Conservation (phyloP, 2,329 filamentous ascomycete species). For the Bretziella fagacearum region DNA sequence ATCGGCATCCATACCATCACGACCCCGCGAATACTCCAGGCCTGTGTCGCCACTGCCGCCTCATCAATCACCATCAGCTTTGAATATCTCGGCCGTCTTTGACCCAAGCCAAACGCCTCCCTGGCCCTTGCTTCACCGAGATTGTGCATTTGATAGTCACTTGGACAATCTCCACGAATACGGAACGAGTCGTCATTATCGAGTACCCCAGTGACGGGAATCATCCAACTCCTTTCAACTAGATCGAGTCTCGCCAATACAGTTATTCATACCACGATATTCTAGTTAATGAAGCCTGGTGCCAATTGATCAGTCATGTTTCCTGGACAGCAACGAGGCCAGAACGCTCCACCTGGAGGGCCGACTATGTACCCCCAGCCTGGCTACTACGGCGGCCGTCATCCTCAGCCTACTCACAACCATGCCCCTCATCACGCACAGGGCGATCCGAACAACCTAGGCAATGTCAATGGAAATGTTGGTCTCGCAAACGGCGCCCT, state of each 20-base stretch:
- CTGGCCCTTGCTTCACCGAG: background rate
- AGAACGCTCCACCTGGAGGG: conserved; percentile 3
- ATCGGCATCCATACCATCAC: too few relatives aligned
- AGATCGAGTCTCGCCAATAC: too few relatives aligned
- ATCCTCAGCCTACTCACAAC: conserved; percentile 29
- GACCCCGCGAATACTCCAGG: background rate
- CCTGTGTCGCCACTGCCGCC: background rate
- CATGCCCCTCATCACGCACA: conserved; percentile 46
- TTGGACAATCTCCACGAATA: background rate
- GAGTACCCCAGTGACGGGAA: background rate
- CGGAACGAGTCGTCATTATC: background rate
- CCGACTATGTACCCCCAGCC: conserved; percentile 3
- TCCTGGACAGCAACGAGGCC: conserved; percentile 3
- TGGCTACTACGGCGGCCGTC: background rate
- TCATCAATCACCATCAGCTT: background rate
- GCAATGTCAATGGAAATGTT: conserved; percentile 29
- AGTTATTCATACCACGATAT: too few relatives aligned
- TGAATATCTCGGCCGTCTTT: background rate
- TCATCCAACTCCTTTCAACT: background rate
- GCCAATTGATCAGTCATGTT: background rate
- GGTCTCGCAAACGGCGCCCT: conserved; percentile 29
- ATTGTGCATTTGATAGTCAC: background rate
- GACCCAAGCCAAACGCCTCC: background rate
- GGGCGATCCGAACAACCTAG: conserved; percentile 39
- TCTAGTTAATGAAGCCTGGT: conserved; percentile 1